Conservation (phyloP, 345 rosid species). For the Linum trigynum region DNA sequence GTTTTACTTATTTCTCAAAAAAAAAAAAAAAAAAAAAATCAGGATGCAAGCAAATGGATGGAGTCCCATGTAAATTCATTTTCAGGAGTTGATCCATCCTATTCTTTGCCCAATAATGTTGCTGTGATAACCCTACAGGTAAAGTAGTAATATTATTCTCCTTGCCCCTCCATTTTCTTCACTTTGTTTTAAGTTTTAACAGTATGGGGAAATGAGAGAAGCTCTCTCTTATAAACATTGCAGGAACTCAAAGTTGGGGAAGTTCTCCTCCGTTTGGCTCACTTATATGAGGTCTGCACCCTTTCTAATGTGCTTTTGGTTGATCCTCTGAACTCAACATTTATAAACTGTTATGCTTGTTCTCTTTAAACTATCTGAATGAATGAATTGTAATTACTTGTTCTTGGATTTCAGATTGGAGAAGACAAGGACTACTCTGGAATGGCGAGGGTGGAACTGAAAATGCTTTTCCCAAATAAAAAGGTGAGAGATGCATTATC, state of each 20-base stretch:
- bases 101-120: slow-evolving; percentile 68
- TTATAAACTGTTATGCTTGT: not conserved
- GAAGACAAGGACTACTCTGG: slow-evolving; percentile 75
- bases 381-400: not conserved
- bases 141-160: not conserved
- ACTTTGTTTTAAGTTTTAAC: slow-evolving; percentile 3
- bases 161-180: not conserved
- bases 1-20: not conserved
- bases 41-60: slow-evolving; percentile 62
- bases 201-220: not conserved
- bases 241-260: slow-evolving; percentile 80
- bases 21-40: slow-evolving; percentile 1
- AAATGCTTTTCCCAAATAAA: slow-evolving; percentile 45
- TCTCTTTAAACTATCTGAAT: not conserved
- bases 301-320: not conserved
- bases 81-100: slow-evolving; percentile 70
- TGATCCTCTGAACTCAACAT: not conserved
- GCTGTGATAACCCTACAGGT: slow-evolving; percentile 85
- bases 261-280: slow-evolving; percentile 78
- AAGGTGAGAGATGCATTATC: slow-evolving; percentile 25
- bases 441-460: slow-evolving; percentile 55
- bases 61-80: slow-evolving; percentile 49
- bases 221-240: not conserved
- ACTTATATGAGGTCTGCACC: slow-evolving; percentile 67
- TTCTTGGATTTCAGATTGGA: slow-evolving; percentile 32